These are phyloP conservation scores for Alternaria dauci DNA, from an alignment of 2,329 filamentous ascomycete species.

Conservation along the genomic window DNA sequence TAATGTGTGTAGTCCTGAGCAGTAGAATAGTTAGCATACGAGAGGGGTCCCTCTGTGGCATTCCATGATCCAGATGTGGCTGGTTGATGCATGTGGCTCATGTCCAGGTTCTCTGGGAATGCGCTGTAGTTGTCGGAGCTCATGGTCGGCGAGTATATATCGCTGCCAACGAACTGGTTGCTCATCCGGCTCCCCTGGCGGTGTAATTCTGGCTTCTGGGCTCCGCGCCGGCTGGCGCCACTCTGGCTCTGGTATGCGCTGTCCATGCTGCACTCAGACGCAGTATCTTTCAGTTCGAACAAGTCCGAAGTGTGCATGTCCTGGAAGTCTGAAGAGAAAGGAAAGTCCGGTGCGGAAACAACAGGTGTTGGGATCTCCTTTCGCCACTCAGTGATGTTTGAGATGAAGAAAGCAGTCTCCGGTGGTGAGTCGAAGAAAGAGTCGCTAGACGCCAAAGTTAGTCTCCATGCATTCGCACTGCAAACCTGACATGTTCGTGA, in stretches of 20 bases:
- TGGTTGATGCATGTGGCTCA: conserved; percentile 46
- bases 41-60: conserved; percentile 40
- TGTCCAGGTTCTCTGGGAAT: conserved; percentile 44
- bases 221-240: conserved; percentile 47
- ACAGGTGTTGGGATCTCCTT: conserved; percentile 50
- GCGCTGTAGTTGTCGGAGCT: conserved; percentile 47
- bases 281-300: conserved; percentile 49
- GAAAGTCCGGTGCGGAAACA: conserved; percentile 46
- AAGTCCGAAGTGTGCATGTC: conserved; percentile 47
- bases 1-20: conserved; percentile 48
- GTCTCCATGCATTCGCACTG: conserved; percentile 37
- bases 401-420: conserved; percentile 46
- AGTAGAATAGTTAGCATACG: conserved; percentile 50
- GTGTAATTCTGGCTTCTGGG: conserved; percentile 37
- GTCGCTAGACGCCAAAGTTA: conserved; percentile 51
- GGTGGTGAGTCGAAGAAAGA: conserved; percentile 49
- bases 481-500: conserved; percentile 23
- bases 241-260: conserved; percentile 53
- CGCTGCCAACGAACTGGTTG: conserved; percentile 42
- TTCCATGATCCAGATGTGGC: conserved; percentile 43
- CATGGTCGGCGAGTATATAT: conserved; percentile 49
- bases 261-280: conserved; percentile 55
- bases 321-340: conserved; percentile 46
- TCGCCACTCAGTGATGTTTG: conserved; percentile 54
- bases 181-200: conserved; percentile 42